A percentile compares a stretch with the other conserved stretches of the same genome.
These are phyloP conservation scores for Pestalotiopsis fici DNA, from an alignment of 2,329 filamentous ascomycete species.

Conservation along the genomic window DNA sequence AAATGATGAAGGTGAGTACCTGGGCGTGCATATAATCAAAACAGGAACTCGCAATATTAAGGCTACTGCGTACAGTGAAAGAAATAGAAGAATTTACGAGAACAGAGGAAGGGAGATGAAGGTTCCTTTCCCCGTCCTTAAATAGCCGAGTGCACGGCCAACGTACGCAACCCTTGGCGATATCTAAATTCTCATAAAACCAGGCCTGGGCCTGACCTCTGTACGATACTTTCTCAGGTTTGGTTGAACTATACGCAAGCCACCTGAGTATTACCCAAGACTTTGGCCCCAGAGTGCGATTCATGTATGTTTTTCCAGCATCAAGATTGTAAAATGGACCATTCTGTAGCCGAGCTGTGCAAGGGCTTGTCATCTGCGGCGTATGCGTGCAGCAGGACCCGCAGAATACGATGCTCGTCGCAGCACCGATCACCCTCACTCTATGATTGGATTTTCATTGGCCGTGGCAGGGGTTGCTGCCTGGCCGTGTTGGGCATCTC, in stretches of 20 bases:
- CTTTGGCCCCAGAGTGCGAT: background rate
- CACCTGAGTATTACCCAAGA: background rate
- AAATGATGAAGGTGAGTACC: background rate
- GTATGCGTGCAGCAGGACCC: background rate
- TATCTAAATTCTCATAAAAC: background rate
- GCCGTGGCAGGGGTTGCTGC: too few species aligned
- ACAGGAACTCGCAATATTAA: background rate
- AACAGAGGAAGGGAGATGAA: background rate
- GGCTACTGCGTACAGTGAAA: background rate
- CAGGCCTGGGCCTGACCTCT: background rate
- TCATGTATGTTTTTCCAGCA: too few species aligned
- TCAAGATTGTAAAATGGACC: background rate
- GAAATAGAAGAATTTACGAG: background rate
- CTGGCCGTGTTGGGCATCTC: too few species aligned
- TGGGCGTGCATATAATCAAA: background rate
- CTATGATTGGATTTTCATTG: background rate
- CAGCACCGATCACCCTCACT: background rate
- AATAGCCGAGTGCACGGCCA: background rate
- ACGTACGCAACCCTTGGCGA: background rate
- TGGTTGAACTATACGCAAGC: background rate
- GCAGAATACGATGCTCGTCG: background rate
- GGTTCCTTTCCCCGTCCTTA: background rate
- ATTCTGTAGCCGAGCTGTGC: background rate
- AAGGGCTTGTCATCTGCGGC: background rate
- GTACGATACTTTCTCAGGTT: background rate